phyloP scores from a whole-genome alignment of 495 filamentous ascomycete species.

The Extremus antarcticus region DNA sequence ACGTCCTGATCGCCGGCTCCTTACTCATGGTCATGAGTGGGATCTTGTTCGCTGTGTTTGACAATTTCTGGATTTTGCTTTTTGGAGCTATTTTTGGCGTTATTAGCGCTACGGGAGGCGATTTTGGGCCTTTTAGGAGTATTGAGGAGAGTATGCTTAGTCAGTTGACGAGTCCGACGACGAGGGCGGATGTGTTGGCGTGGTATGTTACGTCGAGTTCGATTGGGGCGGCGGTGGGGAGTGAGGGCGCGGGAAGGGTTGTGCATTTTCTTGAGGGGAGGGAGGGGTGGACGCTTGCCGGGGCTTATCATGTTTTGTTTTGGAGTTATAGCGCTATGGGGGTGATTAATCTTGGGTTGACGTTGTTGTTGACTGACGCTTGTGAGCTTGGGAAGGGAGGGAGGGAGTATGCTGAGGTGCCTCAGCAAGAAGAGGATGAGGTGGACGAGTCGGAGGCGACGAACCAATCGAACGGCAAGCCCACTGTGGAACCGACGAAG shows the following conservation, averaged over 20 bases:
- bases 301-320: conserved; percentile 59
- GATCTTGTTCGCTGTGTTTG: conserved; percentile 52
- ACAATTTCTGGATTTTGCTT: conserved; percentile 66
- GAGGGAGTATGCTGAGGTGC: conserved; percentile 7
- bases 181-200: conserved; percentile 63
- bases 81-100: conserved; percentile 68
- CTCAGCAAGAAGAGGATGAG: conserved; percentile 10
- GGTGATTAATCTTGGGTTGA: conserved; percentile 51
- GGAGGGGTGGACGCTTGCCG: conserved; percentile 42
- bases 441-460: not conserved
- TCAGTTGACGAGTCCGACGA: conserved; percentile 52
- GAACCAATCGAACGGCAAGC: not conserved
- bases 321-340: conserved; percentile 59
- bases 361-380: conserved; percentile 44
- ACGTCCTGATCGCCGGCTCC: conserved; percentile 58
- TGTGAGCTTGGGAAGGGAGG: conserved; percentile 39
- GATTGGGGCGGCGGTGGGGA: conserved; percentile 53
- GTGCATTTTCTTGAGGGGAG: conserved; percentile 38
- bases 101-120: conserved; percentile 56
- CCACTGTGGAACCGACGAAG: not conserved
- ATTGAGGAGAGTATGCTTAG: conserved; percentile 49
- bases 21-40: conserved; percentile 58
- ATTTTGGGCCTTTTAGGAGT: conserved; percentile 22
- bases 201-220: conserved; percentile 69
- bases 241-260: conserved; percentile 54